Base-by-base conservation (phyloP, 2,329 filamentous ascomycete species). In the Sporothrix brasiliensis region DNA sequence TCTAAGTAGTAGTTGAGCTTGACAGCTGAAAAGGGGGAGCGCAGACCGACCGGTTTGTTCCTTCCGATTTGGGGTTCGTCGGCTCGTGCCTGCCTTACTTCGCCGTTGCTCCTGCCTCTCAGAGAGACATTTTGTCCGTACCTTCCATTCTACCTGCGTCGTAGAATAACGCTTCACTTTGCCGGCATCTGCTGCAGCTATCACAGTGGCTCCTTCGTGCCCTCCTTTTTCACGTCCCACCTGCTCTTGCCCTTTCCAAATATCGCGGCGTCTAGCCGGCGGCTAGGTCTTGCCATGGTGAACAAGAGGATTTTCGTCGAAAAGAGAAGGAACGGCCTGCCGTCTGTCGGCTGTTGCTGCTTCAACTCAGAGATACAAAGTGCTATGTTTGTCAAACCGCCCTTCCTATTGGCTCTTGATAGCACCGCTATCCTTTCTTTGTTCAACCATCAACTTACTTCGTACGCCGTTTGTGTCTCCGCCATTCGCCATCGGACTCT, bases 211-310 rank as follows among this genome's bases (percentile, higher is more conserved):
- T n/a, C n/a, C 49, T 67, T 30, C 65, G 65, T 44, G 30, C 44
- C 50, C 65, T 50, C 50, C 65, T 56, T 67, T 67, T 67, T 34
- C 34, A 27, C 9, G 65, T 67, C 65, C 65, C 65, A 67, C 65
- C 44, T 21, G 41, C 50, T 44, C 11, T 49, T 49, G 61, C 47
- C 27, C 61, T 66, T 39, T 66, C 30, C 50, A 21, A 24, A 65
- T 24, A 24, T 50, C 60, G 60, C 21, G 41, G n/a, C 44, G 21
- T 27, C 41, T 47, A 19, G 27, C 30, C 49, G 16, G 58, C 47
- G 63, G 11, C 49, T 67, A 39, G 10, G 58, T n/a, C 47, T 4
- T n/a, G 44, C 34, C 19, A 44, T 24, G 67, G 24, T 52, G 67
- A 68, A 50, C 24, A 68, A 27, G 52, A 44, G 47, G 11, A 47